These are phyloP conservation scores for Aspergillus carlsbadensis DNA, from an alignment of 495 filamentous ascomycete species.

Conservation along the genomic window DNA sequence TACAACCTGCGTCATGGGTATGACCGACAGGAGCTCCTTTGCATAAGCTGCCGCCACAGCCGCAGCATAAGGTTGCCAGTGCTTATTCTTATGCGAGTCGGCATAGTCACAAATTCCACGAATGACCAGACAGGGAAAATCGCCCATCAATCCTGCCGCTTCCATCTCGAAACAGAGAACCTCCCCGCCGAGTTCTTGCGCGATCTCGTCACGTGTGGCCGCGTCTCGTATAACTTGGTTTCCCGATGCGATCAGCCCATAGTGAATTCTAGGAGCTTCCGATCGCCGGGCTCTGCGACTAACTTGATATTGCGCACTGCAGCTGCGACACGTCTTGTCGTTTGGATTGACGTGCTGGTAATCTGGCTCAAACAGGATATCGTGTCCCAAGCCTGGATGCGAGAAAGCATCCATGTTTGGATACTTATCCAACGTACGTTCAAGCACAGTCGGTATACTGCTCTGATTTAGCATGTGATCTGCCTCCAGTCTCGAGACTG, in stretches of 20 bases:
- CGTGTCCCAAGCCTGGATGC: neutral
- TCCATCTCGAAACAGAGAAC: slow-evolving; percentile 9
- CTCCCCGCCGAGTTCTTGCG: neutral
- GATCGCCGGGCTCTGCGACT: neutral
- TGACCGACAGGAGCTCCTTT: slow-evolving; percentile 5
- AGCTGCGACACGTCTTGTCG: too few species aligned
- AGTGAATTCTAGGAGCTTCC: neutral
- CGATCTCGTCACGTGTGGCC: neutral
- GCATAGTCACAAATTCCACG: slow-evolving; percentile 12
- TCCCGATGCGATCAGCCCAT: slow-evolving; percentile 5
- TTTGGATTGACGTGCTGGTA: neutral
- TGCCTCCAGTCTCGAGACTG: neutral
- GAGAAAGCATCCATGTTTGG: neutral
- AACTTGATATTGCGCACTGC: neutral
- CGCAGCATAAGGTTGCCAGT: slow-evolving; percentile 3
- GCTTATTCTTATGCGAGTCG: slow-evolving; percentile 8
- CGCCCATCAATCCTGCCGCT: neutral
- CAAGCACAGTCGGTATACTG: neutral
- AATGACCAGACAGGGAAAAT: slow-evolving; percentile 8
- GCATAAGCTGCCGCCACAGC: slow-evolving; percentile 4
- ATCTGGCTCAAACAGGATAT: neutral
- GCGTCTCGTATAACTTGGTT: neutral
- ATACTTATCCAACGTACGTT: neutral
- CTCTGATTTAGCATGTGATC: neutral
- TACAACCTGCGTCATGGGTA: neutral